phyloP scores from a whole-genome alignment of 73 alveolate genomes.

The Breviolum minutum region DNA sequence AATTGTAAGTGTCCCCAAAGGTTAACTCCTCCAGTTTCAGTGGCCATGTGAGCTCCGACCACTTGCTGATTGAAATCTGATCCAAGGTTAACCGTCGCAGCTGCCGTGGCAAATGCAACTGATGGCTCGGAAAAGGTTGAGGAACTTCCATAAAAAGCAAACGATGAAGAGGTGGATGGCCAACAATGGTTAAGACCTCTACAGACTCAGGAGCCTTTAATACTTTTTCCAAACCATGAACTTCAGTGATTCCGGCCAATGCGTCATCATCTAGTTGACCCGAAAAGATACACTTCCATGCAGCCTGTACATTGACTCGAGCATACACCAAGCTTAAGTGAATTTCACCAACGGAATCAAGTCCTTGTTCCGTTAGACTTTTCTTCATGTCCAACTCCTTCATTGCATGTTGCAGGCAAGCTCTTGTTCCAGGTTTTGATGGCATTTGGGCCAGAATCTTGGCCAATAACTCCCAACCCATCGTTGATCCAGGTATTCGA shows the following conservation, averaged over 20 bases:
- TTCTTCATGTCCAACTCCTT: background rate
- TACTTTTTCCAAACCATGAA: background rate
- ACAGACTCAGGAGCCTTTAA: too few relatives aligned
- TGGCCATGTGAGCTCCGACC: background rate
- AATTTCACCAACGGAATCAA: background rate
- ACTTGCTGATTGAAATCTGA: background rate
- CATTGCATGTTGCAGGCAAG: background rate
- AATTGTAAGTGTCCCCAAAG: background rate
- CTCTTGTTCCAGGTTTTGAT: background rate
- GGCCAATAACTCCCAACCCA: background rate
- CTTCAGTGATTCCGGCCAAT: background rate
- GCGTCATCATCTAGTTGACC: background rate
- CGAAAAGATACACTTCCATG: background rate
- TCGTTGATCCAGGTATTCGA: background rate
- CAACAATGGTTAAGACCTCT: too few relatives aligned
- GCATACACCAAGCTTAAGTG: background rate
- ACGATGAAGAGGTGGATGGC: too few relatives aligned
- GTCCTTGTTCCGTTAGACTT: background rate
- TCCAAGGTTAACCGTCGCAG: background rate
- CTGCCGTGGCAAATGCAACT: background rate
- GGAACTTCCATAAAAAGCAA: too few relatives aligned
- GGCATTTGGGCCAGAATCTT: background rate
- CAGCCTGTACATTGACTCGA: background rate
- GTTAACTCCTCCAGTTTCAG: background rate
- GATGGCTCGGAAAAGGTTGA: too few relatives aligned